Base-by-base conservation (phyloP, 805 yeast species). In the Candida anglica region DNA sequence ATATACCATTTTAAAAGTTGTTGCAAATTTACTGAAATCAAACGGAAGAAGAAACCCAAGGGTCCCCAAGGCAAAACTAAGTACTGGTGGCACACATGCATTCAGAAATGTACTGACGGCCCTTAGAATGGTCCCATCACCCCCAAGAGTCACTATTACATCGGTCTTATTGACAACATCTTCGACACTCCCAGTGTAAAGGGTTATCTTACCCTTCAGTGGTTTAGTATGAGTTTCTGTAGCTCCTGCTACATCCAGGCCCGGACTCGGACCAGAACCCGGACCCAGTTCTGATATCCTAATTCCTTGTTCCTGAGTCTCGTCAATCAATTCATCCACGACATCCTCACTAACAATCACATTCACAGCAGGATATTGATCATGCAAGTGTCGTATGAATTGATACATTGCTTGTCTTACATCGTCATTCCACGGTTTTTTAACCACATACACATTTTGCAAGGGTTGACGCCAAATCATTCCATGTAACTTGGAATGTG, bases 51-150 rank as follows among this genome's bases (percentile, higher is more conserved):
- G 58, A 50, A 89, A 89, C 6, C 98, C 98, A 26, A 89, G 58
- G 0, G 97, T 88, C 0, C 98, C 98, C 61, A 89, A 61, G 0
- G 96, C 86, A 52, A 86, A 88, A 18, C 94, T 79, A 32, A 89
- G 60, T 0, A 89, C 86, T 0, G 98, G 98, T 1, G 98, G 98
- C 3, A 86, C 93, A 31, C 75, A 67, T 7, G 69, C 69, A 49
- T 78, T 76, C 35, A 81, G 77, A 52, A 89, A 89, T 47, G 78
- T 64, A 4, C 93, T 78, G 0, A 87, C 91, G 0, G 91, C 95
- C 35, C 89, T 73, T 28, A 89, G 58, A 36, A 87, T 86, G 0
- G 97, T 89, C 4, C 98, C 98, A 57, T 89, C 98, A 14, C 98
- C 98, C n/a, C 98, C 98, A 25, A 89, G 58, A 0, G 96, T 84